Base-by-base conservation (phyloP, 495 filamentous ascomycete species). In the Talaromyces proteolyticus region DNA sequence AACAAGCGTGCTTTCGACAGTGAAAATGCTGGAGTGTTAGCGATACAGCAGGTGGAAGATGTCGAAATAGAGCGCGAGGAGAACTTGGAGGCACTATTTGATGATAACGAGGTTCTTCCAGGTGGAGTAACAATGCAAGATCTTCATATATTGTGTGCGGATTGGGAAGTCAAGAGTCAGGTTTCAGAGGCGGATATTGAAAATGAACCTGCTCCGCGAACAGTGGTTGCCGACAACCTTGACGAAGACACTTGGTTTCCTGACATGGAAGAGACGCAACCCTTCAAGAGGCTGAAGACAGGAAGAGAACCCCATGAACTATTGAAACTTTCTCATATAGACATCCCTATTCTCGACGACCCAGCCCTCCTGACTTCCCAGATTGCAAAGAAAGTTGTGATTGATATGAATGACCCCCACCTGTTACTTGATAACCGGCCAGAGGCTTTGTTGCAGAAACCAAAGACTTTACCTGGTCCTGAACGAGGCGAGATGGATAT, bases 391-490 rank as follows among this genome's bases (percentile, higher is more conserved):
- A 81, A 75, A 26, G 83, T 94, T 39, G 78, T 79, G 1, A 77
- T 99, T n/a, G 90, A 97, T 56, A 76, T 95, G 53, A 91, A 91
- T 54, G 93, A 99, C 61, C 89, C 89, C 0, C 79, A 89, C 53
- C 78, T 99, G 21, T 75, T 99, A 2, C 73, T 97, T 21, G 85
- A 91, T 58, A 79, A 82, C 34, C 72, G 66, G 2, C 72, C 76
- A 18, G 75, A 77, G 3, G 55, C 77, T n/a, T 68, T 77, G 37
- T 47, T 58, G 7, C 60, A 70, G 46, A 70, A 69, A 42, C 61
- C 70, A 6, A 66, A 68, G 56, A 54, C 67, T 24, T 47, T 64
- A 20, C 61, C 61, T 16, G 57, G 56, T 42, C 56, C 65, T 36
- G 58, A 59, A 14, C 55, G 67, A 26, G 64, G 72, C n/a, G 62